Evolutionary conservation across 2,329 filamentous ascomycete genomes (phyloP), one percentile per base, ranked within the genome.

Genomic region (Leptoxyphium fumago): DNA sequence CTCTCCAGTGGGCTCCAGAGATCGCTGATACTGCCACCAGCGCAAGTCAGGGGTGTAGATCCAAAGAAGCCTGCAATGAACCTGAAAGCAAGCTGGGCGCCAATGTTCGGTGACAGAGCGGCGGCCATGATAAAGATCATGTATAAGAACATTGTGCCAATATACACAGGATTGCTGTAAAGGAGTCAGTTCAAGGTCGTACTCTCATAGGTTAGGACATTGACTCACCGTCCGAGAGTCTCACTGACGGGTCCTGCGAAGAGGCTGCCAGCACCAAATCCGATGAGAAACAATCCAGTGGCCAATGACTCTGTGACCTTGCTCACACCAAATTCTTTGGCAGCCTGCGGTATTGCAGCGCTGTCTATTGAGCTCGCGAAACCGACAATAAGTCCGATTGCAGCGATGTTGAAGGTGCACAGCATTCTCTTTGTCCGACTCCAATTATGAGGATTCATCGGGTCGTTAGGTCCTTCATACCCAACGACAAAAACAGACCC

Each of bases 321-420:
- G 21, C 65, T 66, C 0, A 75, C 72, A 0, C 64, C 61, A 39
- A 74, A 69, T 0, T 67, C 65, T 15, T 49, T 50, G 0, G 65
- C 62, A 0, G 69, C 71, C 47, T 71, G 64, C 0, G 61, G 60
- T 0, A 73, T 48, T 1, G 70, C 68, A 0, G 64, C 64, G 1
- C 70, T 69, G 44, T 76, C 72, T 36, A 77, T 74, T 0, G 71
- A 68, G 3, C 69, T 72, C 0, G 73, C 72, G 1, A 68, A 61
- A 2, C 67, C 67, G 0, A 75, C 71, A 0, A 72, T 64, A 26
- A 71, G 67, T 0, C 64, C 72, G 28, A 78, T 71, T 2, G 48
- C 43, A 1, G 60, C 56, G 7, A 65, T 56, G 38, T 59, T 49
- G n/a, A 58, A 45, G 0, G 61, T 65, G 28, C 59, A 57, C 14